These are phyloP conservation scores for Schizosaccharomyces cryophilus DNA, from an alignment of 805 yeast species.

Conservation along the genomic window DNA sequence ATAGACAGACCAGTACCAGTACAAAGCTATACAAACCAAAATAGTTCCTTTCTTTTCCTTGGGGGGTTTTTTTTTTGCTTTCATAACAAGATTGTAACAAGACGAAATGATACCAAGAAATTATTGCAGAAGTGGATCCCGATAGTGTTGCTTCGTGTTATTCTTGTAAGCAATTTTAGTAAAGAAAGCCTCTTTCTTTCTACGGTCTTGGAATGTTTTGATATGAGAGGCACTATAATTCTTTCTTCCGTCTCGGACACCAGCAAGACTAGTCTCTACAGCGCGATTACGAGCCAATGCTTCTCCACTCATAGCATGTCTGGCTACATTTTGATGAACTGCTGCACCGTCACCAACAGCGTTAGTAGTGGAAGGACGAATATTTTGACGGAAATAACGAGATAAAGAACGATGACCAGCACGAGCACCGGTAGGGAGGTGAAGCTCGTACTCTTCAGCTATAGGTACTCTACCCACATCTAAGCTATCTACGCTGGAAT, in stretches of 20 bases:
- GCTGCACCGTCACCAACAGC: slow-evolving; percentile 11
- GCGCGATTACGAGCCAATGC: slow-evolving; percentile 11
- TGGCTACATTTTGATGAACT: slow-evolving; percentile 6
- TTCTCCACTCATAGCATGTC: slow-evolving; percentile 2
- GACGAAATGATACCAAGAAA: not conserved
- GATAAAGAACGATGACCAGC: slow-evolving; percentile 62
- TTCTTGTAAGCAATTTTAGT: slow-evolving; percentile 31
- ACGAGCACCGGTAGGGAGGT: slow-evolving; percentile 45
- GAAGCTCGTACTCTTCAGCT: slow-evolving; percentile 38
- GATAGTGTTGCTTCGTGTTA: slow-evolving; percentile 65
- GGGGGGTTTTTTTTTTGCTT: too few relatives aligned
- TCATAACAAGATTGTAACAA: not conserved
- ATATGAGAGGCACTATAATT: not conserved
- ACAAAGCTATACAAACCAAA: too few relatives aligned
- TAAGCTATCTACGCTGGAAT: slow-evolving; percentile 7
- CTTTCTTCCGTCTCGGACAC: not conserved
- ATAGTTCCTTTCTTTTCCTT: too few relatives aligned
- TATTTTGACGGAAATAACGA: slow-evolving; percentile 45
- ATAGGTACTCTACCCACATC: slow-evolving; percentile 11
- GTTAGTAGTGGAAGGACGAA: slow-evolving; percentile 12
- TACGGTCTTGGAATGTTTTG: slow-evolving; percentile 23
- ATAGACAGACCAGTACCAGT: too few relatives aligned
- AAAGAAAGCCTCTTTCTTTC: slow-evolving; percentile 21
- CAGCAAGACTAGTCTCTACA: slow-evolving; percentile 7
- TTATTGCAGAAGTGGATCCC: slow-evolving; percentile 41